Evolutionary conservation across 1,139 yeast species (phyloP), one percentile per base, ranked within the genome.

Genomic region (Hyphopichia wangnamkhiaoensis): DNA sequence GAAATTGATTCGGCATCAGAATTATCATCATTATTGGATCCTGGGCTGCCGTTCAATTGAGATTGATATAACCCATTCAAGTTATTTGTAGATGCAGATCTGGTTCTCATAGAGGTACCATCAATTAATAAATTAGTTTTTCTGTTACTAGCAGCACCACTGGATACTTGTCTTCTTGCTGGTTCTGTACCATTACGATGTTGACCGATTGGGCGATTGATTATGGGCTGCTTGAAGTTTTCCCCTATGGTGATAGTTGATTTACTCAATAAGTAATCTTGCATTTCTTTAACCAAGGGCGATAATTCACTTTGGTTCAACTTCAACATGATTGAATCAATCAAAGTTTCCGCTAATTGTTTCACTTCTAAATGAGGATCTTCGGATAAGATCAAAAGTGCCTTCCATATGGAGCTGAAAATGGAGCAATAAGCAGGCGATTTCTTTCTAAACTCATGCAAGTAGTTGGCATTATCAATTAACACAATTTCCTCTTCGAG

Each of bases 301-400:
- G 83, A 80, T 29, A 93, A 63, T 36, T 85, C 86, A 53, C 87
- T 80, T 37, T 79, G 80, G 48, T 80, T 79, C 39, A 93, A 65
- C 41, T 79, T 77, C 31, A 79, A 62, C 65, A 89, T 70, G 17
- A 91, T 82, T 43, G 74, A 80, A 59, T 91, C 96, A 21, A 91
- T 84, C 26, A 89, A 77, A 18, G 75, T 80, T 42, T 82, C 84
- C 0, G 97, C 94, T 46, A 80, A 71, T 40, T 79, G 78, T 41
- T 80, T 82, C 8, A 91, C 91, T 59, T 90, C 96, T 32, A 78
- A 68, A 58, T 85, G 94, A 0, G 98, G 97, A 60, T 93, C 99
- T 49, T 86, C 94, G 1, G 95, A 78, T 31, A 90, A 65, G 35
- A 89, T 81, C 37, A 94, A 68, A 27, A 93, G 62, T 0, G 94